A percentile compares a stretch with the other conserved stretches of the same genome.
These are phyloP conservation scores for Pythium sukuiense DNA, from an alignment of 352 stramenopile genomes.

Conservation along the genomic window DNA sequence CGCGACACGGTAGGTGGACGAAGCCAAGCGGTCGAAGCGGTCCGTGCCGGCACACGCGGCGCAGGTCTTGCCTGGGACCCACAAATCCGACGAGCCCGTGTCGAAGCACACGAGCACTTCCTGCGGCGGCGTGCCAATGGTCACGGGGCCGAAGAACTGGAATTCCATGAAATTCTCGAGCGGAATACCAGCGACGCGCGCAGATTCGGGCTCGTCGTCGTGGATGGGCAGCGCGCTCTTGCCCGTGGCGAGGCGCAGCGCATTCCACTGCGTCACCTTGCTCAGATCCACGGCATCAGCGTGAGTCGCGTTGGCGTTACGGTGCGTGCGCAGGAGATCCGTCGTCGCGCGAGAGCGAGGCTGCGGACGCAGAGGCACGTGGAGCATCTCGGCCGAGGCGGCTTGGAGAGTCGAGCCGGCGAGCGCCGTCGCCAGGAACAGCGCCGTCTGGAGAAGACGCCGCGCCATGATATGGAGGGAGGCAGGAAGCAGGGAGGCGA, in stretches of 20 bases:
- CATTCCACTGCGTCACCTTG: constrained; percentile 26
- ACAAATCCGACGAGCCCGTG: constrained; percentile 80
- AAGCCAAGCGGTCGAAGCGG: constrained; percentile 52
- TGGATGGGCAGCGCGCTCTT: constrained; percentile 15
- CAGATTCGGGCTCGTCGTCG: constrained; percentile 25
- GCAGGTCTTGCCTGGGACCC: constrained; percentile 62
- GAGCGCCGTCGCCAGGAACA: constrained; percentile 17
- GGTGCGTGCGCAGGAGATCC: constrained; percentile 43
- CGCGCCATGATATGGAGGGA: not conserved
- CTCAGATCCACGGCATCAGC: constrained; percentile 8
- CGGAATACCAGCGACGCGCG: constrained; percentile 43
- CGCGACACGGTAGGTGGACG: constrained; percentile 41
- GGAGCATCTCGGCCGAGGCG: constrained; percentile 28
- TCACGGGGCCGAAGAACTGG: constrained; percentile 75
- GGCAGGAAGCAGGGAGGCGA: not conserved
- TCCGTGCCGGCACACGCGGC: constrained; percentile 51
- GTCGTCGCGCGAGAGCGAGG: constrained; percentile 27
- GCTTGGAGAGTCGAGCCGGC: not conserved
- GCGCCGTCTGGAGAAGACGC: not conserved
- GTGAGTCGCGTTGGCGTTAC: not conserved
- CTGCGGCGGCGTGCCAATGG: constrained; percentile 65
- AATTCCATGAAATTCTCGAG: constrained; percentile 86
- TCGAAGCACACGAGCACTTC: constrained; percentile 79
- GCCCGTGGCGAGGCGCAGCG: constrained; percentile 12
- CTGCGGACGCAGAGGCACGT: constrained; percentile 40